Base-by-base conservation (phyloP, 2,329 filamentous ascomycete species). In the Verticillium nonalfalfae region DNA sequence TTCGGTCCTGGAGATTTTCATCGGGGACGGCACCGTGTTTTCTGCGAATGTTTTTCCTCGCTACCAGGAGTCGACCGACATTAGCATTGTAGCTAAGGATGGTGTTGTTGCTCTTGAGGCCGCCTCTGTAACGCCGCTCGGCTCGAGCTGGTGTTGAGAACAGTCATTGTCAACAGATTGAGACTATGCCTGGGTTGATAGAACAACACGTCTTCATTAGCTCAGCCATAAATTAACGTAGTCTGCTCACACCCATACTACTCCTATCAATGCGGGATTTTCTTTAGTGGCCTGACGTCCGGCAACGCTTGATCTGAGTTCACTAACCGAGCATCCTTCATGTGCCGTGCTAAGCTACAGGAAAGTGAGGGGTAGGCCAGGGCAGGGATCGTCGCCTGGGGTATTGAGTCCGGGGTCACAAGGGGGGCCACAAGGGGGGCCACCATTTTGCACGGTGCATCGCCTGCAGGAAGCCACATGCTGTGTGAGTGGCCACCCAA, bases 1-100 rank as follows among this genome's bases (percentile, higher is more conserved):
- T 5, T 68, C 68, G 3, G 66, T 63, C 21, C 54, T 72, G 56
- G 70, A 73, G 63, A 63, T 72, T 18, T 73, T 72, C 63, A 66
- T 59, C 38, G 65, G 66, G 1, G 69, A 72, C 63, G 71, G 70
- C 9, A 70, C 66, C 1, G 66, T 67, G 15, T 66, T 73, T 63
- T 68, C 69, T 26, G 68, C 67, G 9, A 66, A 57, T 21, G 59
- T 72, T 11, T 69, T 62, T 35, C 70, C 70, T 9, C 61, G 64
- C 33, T 72, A 69, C 58, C 63, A 69, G 58, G 65, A 72, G 59
- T 69, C 67, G 4, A 68, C 50, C 21, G 66, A 67, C 9, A 69
- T 72, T 40, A 66, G 62, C 31, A 60, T 69, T 18, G 62, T 45
- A 11, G 60, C 33, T 35, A 31, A 60, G 6, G 57, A n/a, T 18